Percentiles rank a stretch among this genome's conserved stretches.
Evolutionary conservation across 208 protist genomes (phyloP).

Genomic region (Leishmania arabica): DNA sequence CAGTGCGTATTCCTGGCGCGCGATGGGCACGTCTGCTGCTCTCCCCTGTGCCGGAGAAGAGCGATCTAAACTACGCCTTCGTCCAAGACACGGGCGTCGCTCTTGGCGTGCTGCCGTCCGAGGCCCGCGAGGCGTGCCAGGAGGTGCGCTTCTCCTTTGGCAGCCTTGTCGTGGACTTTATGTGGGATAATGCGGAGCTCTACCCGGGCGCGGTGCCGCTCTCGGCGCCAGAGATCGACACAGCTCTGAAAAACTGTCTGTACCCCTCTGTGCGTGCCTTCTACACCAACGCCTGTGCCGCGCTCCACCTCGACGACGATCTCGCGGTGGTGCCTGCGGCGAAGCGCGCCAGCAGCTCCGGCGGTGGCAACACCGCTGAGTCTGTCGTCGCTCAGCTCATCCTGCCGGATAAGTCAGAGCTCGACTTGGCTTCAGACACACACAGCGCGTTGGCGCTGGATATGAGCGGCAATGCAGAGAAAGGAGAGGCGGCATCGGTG

Average conservation of each 20-base stretch:
- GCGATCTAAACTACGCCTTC: conserved; percentile 17
- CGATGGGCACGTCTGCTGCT: conserved; percentile 26
- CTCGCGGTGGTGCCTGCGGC: not conserved
- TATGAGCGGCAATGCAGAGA: not conserved
- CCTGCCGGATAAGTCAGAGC: conserved; percentile 9
- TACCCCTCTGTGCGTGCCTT: conserved; percentile 25
- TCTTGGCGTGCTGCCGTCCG: conserved; percentile 24
- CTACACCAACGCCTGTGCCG: conserved; percentile 17
- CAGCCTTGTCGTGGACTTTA: conserved; percentile 24
- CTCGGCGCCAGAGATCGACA: conserved; percentile 34
- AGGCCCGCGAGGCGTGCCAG: conserved; percentile 29
- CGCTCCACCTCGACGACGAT: conserved; percentile 18
- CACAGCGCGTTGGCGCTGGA: not conserved
- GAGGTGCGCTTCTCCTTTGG: conserved; percentile 15
- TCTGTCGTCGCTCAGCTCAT: not conserved
- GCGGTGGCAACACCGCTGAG: not conserved
- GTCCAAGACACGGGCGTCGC: conserved; percentile 12
- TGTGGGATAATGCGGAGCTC: conserved; percentile 30
- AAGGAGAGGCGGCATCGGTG: not conserved
- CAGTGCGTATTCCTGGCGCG: conserved; percentile 19
- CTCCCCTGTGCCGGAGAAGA: conserved; percentile 1
- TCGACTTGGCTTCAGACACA: not conserved
- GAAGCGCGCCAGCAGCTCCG: not conserved
- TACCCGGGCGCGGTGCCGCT: conserved; percentile 22
- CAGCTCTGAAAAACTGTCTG: conserved; percentile 19